phyloP scores from a whole-genome alignment of 2,329 filamentous ascomycete species.

The Neocucurbitaria cava region DNA sequence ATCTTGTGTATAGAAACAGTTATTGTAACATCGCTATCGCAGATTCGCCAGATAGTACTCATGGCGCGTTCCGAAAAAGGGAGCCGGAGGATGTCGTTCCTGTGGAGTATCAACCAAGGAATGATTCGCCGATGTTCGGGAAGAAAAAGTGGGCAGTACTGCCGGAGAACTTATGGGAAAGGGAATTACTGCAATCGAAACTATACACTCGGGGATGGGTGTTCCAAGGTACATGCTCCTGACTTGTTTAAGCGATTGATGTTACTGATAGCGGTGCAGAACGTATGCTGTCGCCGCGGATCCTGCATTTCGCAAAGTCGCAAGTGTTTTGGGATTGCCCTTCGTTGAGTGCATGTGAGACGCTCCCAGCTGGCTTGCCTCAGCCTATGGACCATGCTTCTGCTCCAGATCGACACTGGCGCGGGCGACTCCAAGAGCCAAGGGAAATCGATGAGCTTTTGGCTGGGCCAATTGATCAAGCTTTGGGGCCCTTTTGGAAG shows the following conservation, averaged over 20 bases:
- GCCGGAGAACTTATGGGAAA: slow-evolving; percentile 26
- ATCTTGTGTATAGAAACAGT: slow-evolving; percentile 36
- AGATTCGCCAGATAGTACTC: slow-evolving; percentile 23
- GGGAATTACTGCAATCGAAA: slow-evolving; percentile 18
- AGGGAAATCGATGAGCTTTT: slow-evolving; percentile 8
- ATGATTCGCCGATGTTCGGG: slow-evolving; percentile 16
- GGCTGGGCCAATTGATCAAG: slow-evolving; percentile 26
- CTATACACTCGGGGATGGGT: slow-evolving; percentile 38
- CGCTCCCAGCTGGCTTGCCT: slow-evolving; percentile 29
- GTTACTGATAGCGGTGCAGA: slow-evolving; percentile 17
- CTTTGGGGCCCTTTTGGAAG: slow-evolving; percentile 30
- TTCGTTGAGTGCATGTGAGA: slow-evolving; percentile 31
- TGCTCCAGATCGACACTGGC: slow-evolving; percentile 32
- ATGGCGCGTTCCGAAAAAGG: slow-evolving; percentile 30
- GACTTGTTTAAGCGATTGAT: neutral
- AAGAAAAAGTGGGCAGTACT: slow-evolving; percentile 25
- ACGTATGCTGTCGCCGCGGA: slow-evolving; percentile 35
- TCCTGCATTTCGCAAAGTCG: slow-evolving; percentile 30
- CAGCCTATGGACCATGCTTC: slow-evolving; percentile 21
- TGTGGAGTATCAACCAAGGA: slow-evolving; percentile 11
- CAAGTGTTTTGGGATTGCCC: slow-evolving; percentile 42
- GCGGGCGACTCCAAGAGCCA: slow-evolving; percentile 28
- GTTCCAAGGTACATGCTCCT: slow-evolving; percentile 31
- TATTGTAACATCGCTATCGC: slow-evolving; percentile 39
- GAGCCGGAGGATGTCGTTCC: slow-evolving; percentile 20